phyloP scores from a whole-genome alignment of 2,329 filamentous ascomycete species.

The Hypoxylon sp. region DNA sequence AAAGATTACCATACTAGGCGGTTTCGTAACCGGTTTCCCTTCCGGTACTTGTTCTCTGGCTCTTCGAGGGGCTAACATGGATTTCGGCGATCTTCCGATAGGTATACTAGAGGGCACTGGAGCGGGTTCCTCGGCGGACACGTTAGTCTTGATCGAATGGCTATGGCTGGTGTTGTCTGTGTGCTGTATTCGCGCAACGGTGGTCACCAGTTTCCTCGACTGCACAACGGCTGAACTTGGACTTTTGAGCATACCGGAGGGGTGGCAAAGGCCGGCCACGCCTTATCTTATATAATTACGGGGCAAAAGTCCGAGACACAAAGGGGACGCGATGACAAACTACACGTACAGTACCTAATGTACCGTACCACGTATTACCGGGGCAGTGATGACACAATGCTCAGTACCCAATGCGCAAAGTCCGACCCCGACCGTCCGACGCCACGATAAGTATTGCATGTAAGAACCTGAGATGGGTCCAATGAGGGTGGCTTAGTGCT shows the following conservation, averaged over 20 bases:
- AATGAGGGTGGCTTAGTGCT: slow-evolving; percentile 29
- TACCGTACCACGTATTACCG: slow-evolving; percentile 21
- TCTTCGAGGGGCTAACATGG: slow-evolving; percentile 64
- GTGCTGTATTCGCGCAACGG: slow-evolving; percentile 51
- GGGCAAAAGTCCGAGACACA: slow-evolving; percentile 46
- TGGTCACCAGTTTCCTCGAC: slow-evolving; percentile 59
- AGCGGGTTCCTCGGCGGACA: slow-evolving; percentile 53
- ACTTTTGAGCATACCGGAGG: slow-evolving; percentile 63
- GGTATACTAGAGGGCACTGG: slow-evolving; percentile 39
- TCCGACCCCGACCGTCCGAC: slow-evolving; percentile 37
- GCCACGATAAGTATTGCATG: slow-evolving; percentile 25
- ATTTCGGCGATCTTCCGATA: slow-evolving; percentile 57
- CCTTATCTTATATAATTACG: slow-evolving; percentile 48
- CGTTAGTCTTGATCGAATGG: slow-evolving; percentile 40
- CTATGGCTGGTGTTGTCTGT: slow-evolving; percentile 38
- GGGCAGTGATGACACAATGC: slow-evolving; percentile 37
- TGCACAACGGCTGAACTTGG: slow-evolving; percentile 60
- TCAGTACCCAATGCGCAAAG: slow-evolving; percentile 35
- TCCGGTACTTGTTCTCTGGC: slow-evolving; percentile 55
- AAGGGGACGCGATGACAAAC: slow-evolving; percentile 31
- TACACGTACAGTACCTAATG: slow-evolving; percentile 11
- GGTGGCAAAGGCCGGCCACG: slow-evolving; percentile 51
- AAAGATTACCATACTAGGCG: slow-evolving; percentile 70
- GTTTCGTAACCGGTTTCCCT: slow-evolving; percentile 49
- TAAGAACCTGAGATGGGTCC: slow-evolving; percentile 13